These are phyloP conservation scores for Fusarium hostae DNA, from an alignment of 2,329 filamentous ascomycete species.

Conservation along the genomic window DNA sequence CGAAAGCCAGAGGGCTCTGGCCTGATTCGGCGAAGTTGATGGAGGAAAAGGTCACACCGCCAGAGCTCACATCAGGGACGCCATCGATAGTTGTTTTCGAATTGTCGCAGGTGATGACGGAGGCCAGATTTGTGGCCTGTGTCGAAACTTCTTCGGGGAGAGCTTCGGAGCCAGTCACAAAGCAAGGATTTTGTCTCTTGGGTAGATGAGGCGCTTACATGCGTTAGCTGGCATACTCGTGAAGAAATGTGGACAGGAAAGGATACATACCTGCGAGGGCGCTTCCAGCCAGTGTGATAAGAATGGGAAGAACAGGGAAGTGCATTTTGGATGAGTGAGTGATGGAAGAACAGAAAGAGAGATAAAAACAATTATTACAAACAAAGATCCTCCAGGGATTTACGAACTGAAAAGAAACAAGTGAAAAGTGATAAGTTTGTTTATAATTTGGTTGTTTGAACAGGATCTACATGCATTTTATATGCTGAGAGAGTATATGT, in stretches of 20 bases:
- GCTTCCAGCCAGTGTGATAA: slow-evolving; percentile 32
- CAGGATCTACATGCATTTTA: slow-evolving; percentile 18
- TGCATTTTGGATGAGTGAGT: slow-evolving; percentile 30
- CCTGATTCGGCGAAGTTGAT: slow-evolving; percentile 66
- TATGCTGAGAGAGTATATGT: slow-evolving; percentile 16
- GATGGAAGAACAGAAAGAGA: neutral
- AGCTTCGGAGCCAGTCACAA: slow-evolving; percentile 61
- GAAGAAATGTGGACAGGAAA: neutral
- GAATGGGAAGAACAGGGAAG: slow-evolving; percentile 13
- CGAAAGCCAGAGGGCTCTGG: slow-evolving; percentile 63
- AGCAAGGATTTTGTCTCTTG: slow-evolving; percentile 58
- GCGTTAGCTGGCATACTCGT: neutral
- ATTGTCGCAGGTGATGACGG: slow-evolving; percentile 61
- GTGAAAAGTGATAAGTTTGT: neutral
- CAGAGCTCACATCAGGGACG: slow-evolving; percentile 68
- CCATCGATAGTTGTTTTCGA: slow-evolving; percentile 59
- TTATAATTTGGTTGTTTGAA: neutral
- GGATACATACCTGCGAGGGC: slow-evolving; percentile 34
- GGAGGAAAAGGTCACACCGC: slow-evolving; percentile 60
- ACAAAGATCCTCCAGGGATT: slow-evolving; percentile 16
- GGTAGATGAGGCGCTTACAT: slow-evolving; percentile 28
- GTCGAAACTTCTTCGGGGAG: slow-evolving; percentile 63
- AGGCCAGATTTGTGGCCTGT: slow-evolving; percentile 54
- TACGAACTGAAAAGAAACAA: slow-evolving; percentile 12
- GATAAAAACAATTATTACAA: neutral